phyloP scores from a whole-genome alignment of 306 rosid genomes.

The Sindora glabra region DNA sequence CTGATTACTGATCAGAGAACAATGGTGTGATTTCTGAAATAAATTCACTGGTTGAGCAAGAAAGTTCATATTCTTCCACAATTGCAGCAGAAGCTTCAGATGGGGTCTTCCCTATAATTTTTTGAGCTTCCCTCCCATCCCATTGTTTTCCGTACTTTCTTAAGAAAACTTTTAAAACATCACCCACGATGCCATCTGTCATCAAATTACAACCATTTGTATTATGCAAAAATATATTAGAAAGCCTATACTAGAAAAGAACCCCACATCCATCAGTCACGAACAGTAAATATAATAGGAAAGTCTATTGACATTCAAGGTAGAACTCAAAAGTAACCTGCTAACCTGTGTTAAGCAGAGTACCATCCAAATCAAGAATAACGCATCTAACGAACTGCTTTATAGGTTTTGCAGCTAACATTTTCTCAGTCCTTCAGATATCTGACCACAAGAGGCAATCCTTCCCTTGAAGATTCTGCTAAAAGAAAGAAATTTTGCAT shows the following conservation, averaged over 20 bases:
- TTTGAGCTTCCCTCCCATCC: slow-evolving; percentile 85
- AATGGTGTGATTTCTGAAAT: slow-evolving; percentile 55
- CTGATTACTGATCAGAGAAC: slow-evolving; percentile 53
- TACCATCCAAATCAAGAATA: slow-evolving; percentile 89
- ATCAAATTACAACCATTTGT: slow-evolving; percentile 8
- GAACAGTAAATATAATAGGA: neutral
- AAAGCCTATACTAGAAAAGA: neutral
- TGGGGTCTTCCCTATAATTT: slow-evolving; percentile 60
- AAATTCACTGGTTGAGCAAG: slow-evolving; percentile 63
- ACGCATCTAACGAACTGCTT: slow-evolving; percentile 50
- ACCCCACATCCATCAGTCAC: no score
- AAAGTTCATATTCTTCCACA: slow-evolving; percentile 67
- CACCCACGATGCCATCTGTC: slow-evolving; percentile 61
- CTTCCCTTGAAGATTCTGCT: no score
- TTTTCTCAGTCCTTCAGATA: slow-evolving; percentile 17
- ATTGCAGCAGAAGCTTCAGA: slow-evolving; percentile 57
- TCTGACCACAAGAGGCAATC: neutral
- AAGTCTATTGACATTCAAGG: neutral
- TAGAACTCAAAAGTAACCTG: neutral
- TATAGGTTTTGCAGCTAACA: slow-evolving; percentile 34
- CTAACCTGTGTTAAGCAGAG: slow-evolving; percentile 70
- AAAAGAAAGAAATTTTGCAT: no score
- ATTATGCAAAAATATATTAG: neutral
- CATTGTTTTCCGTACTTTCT: slow-evolving; percentile 68
- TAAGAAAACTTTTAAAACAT: slow-evolving; percentile 47